Base-by-base conservation (phyloP, 1,284 basidiomycete genomes). In the Taiwanofungus camphoratus region DNA sequence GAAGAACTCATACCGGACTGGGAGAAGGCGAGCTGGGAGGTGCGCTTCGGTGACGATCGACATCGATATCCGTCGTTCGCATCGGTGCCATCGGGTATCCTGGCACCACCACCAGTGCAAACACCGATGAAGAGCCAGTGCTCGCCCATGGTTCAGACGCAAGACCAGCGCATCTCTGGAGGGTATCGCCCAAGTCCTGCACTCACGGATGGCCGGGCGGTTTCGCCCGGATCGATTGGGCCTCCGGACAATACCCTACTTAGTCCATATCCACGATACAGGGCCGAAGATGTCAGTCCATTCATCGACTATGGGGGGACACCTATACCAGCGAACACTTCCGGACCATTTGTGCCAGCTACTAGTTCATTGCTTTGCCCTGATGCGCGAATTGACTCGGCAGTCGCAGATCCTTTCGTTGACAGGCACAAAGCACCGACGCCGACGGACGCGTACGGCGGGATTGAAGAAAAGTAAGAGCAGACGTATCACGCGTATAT, bases 1-100 rank as follows among this genome's bases (percentile, higher is more conserved):
- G 81, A 83, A 58, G 70, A 76, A 45, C 60, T 85, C 58, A 66
- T 81, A 32, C 74, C 75, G 2, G 82, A 86, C 62, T 78, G 76
- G 73, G 69, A 76, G 54, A 74, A 73, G 50, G 66, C 71, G 43
- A 73, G 67, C 50, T 83, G 79, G 79, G 73, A 77, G 48, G 64
- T 69, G 51, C 70, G 67, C 52, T 50, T 73, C 45, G 70, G 68
- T 15, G 67, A 58, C 40, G 73, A 76, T 34, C 37, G 53, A 13
- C 55, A 62, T 23, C 50, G 60, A 18, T 65, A 64, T 44, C 62
- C 62, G 18, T 58, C 58, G 12, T 60, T 62, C 42, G 41, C 52
- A 34, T 49, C 52, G 20, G 21, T 53, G n/a, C 51, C 45, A 39
- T n/a, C n/a, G n/a, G n/a, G n/a, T n/a, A n/a, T n/a, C n/a, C 13